Evolutionary conservation across 768 basidiomycete species (phyloP).

Genomic region (Amanita brunnescens): DNA sequence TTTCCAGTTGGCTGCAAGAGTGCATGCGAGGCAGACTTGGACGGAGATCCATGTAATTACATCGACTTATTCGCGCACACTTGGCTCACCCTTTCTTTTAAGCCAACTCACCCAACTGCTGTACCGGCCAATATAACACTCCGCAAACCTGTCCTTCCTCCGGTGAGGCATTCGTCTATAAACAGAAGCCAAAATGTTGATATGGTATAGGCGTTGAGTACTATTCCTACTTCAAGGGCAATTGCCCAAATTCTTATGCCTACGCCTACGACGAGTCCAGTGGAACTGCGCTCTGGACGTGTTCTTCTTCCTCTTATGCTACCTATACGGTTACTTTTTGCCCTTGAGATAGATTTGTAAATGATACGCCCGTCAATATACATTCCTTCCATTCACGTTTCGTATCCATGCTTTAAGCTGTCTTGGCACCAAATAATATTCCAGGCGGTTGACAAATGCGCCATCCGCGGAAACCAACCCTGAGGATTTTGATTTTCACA

Average conservation of each 20-base stretch:
- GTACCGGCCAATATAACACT: constrained; percentile 46
- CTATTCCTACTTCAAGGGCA: constrained; percentile 33
- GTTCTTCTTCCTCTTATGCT: constrained; percentile 28
- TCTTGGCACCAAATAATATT: no score
- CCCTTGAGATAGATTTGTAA: constrained; percentile 17
- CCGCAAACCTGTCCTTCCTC: constrained; percentile 48
- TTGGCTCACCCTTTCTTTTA: background rate
- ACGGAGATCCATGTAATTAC: constrained; percentile 29
- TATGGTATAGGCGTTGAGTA: constrained; percentile 9
- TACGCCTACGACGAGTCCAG: constrained; percentile 49
- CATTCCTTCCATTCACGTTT: no score
- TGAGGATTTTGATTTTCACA: no score
- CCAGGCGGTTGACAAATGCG: no score
- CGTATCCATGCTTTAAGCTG: no score
- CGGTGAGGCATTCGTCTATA: constrained; percentile 12
- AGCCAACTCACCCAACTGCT: constrained; percentile 59
- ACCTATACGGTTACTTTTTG: constrained; percentile 46
- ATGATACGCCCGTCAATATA: no score
- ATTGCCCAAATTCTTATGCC: constrained; percentile 37
- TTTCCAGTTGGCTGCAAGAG: constrained; percentile 54
- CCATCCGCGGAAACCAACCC: no score
- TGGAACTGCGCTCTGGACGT: constrained; percentile 46
- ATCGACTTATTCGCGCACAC: background rate
- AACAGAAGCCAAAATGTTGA: background rate
- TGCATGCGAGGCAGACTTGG: constrained; percentile 40